phyloP scores from a whole-genome alignment of 2,329 filamentous ascomycete genomes.

The Trichophyton equinum region DNA sequence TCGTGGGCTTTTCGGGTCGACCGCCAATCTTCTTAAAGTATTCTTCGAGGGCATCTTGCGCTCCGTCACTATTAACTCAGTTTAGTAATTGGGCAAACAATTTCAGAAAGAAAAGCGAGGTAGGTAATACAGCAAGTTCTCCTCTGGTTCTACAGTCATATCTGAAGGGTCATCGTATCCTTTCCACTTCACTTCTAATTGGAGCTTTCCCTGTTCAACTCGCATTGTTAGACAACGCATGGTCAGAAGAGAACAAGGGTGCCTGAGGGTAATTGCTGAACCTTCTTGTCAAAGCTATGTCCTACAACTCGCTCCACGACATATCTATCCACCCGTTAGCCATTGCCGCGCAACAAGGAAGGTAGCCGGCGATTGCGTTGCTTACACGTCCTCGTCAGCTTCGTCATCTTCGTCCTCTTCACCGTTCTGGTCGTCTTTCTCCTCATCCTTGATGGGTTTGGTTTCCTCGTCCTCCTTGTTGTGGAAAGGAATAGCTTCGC shows the following conservation, averaged over 20 bases:
- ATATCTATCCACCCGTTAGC: conserved; percentile 20
- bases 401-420: conserved; percentile 16
- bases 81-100: conserved; percentile 5
- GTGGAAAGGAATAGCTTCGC: conserved; percentile 27
- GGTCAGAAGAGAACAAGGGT: background rate
- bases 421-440: conserved; percentile 15
- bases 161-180: conserved; percentile 34
- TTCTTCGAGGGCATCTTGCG: conserved; percentile 27
- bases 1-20: conserved; percentile 22
- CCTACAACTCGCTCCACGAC: conserved; percentile 30
- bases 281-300: conserved; percentile 27
- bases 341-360: background rate
- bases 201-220: conserved; percentile 23
- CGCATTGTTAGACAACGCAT: background rate
- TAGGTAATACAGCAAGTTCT: conserved; percentile 21
- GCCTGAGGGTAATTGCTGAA: conserved; percentile 14
- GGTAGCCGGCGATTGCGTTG: conserved; percentile 9
- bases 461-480: conserved; percentile 16
- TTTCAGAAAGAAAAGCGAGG: background rate
- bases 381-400: conserved; percentile 28
- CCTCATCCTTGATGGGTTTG: conserved; percentile 12
- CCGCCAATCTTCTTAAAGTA: conserved; percentile 35
- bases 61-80: conserved; percentile 21
- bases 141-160: conserved; percentile 36
- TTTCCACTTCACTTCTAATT: conserved; percentile 37